Percentiles rank a stretch among this genome's conserved stretches.
Evolutionary conservation across 192 early-diverging fungal genomes (phyloP).

Genomic region (Coemansia sp.): DNA sequence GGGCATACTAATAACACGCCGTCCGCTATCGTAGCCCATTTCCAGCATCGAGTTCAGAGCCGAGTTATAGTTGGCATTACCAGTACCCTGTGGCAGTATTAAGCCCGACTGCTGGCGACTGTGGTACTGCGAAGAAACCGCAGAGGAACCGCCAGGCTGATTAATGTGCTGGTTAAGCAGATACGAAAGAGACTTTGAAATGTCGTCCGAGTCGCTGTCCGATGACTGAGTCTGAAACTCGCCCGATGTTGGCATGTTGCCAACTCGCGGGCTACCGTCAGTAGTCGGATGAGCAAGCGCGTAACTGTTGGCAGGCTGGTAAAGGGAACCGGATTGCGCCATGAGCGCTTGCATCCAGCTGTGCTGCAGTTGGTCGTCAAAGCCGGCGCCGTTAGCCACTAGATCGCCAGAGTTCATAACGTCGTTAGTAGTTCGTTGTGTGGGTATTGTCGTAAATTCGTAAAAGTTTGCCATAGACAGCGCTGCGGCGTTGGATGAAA

Average conservation of each 20-base stretch:
- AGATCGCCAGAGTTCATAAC: background rate
- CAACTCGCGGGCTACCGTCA: background rate
- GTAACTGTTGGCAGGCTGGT: background rate
- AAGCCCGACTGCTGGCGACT: background rate
- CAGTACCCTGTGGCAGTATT: background rate
- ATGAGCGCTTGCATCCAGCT: conserved; percentile 40
- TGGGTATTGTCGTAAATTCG: conserved; percentile 2
- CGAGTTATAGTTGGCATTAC: background rate
- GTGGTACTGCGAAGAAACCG: background rate
- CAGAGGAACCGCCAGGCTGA: background rate
- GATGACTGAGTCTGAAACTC: conserved; percentile 13
- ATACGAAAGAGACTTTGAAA: conserved; percentile 39
- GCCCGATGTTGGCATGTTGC: background rate
- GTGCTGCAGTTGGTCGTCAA: conserved; percentile 3
- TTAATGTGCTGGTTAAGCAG: conserved; percentile 34
- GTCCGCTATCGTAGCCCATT: conserved; percentile 35
- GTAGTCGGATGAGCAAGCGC: background rate
- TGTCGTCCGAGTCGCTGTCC: conserved; percentile 42
- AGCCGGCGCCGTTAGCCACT: background rate
- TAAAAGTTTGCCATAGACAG: background rate
- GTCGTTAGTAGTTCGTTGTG: background rate
- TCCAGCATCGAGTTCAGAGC: conserved; percentile 32
- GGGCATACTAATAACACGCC: conserved; percentile 51
- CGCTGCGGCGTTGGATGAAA: background rate
- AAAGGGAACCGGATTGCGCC: conserved; percentile 8